Evolutionary conservation across 1,139 yeast species (phyloP), one percentile per base, ranked within the genome.

Genomic region (Saccharomyces hybrid): DNA sequence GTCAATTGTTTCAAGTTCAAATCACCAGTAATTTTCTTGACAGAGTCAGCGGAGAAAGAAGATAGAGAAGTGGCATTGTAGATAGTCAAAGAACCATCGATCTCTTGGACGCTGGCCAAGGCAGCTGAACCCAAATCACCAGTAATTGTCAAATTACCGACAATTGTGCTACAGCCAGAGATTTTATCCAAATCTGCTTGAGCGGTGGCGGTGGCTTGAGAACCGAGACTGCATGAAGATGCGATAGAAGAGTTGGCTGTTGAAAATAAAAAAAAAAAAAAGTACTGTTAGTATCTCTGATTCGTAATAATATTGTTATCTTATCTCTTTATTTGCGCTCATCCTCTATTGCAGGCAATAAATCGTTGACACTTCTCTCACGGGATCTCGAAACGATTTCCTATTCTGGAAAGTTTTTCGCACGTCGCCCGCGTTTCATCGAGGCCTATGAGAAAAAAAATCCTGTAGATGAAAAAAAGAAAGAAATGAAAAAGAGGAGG

Each of bases 181-280:
- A 88, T 80, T 48, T 74, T 70, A 67, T 88, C 95, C 70, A 93
- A 82, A 64, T 89, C 91, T 42, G 87, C 69, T 72, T 91, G 89
- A 51, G 84, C 82, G 57, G 95, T 82, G 63, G 88, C 90, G 52
- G 95, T 85, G 58, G 83, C 82, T 55, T 76, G 71, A 51, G 82
- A 79, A 41, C 77, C 59, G 60, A 78, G 70, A 34, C 78, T 71
- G 65, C 76, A 73, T 20, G 75, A 69, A 25, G 76, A 68, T 57
- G 76, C 73, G 34, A 73, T 64, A 26, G 51, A 13, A 30, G 56
- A 31, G 31, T 9, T 9, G 11, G 44, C 44, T 38, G 44, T 16
- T 38, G 20, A 20, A 20, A 20, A 20, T 20, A 20, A 4, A 38
- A 8, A 38, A 2, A 16, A 38, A 38, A n/a, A 8, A 16, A 38